A percentile compares a stretch with the other conserved stretches of the same genome.
phyloP scores from a whole-genome alignment of 2,329 filamentous ascomycete genomes.

The Fusarium euwallaceae region DNA sequence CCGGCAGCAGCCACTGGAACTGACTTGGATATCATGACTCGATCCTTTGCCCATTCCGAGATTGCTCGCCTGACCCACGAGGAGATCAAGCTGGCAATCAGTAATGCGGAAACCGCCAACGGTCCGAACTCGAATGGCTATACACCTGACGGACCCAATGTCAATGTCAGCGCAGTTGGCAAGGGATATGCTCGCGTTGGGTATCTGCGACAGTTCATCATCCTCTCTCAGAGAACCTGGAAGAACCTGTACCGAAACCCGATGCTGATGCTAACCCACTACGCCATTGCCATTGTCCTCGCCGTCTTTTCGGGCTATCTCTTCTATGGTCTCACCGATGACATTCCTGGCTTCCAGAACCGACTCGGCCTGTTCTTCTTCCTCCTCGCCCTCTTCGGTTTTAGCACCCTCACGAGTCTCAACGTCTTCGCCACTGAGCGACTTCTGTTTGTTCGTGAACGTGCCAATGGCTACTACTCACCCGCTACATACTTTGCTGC shows the following conservation, averaged over 20 bases:
- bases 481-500: conserved; percentile 94
- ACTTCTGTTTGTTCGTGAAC: conserved; percentile 90
- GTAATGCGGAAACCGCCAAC: conserved; percentile 75
- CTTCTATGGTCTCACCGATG: conserved; percentile 95
- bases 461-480: conserved; percentile 96
- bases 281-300: conserved; percentile 94
- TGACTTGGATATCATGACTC: conserved; percentile 85
- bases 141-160: conserved; percentile 60
- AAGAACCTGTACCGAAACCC: conserved; percentile 97
- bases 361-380: conserved; percentile 98
- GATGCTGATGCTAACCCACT: conserved; percentile 98
- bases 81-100: conserved; percentile 80
- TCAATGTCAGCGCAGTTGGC: conserved; percentile 71
- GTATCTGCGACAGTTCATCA: conserved; percentile 84
- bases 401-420: conserved; percentile 93
- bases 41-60: conserved; percentile 81
- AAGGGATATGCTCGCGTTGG: conserved; percentile 87
- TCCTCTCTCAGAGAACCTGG: conserved; percentile 93
- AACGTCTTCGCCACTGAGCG: conserved; percentile 94
- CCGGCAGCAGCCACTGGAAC: conserved; percentile 73
- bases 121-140: conserved; percentile 69
- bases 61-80: conserved; percentile 80
- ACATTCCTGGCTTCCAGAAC: conserved; percentile 98
- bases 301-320: conserved; percentile 95
- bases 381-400: conserved; percentile 93